Evolutionary conservation across 306 rosid species (phyloP), one percentile per base, ranked within the genome.

Genomic region (Quercus rubra): DNA sequence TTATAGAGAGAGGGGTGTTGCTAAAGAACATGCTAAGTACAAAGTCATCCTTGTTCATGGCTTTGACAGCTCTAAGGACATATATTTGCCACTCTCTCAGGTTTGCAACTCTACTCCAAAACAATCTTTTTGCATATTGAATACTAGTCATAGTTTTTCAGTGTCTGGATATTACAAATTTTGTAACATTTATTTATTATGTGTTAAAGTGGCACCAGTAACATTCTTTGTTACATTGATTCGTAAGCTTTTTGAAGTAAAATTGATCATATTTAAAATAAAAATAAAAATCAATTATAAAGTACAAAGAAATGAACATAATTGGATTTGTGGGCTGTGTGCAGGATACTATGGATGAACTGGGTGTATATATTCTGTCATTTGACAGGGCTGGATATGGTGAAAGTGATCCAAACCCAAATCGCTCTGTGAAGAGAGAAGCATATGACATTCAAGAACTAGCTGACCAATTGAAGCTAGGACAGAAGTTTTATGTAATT

Each of bases 61-160:
- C 68, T 90, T 92, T 81, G 89, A 89, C 62, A 87, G 91, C 82
- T 88, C 88, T 69, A 88, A 89, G 77, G 90, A 92, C 43, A 87
- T 90, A 84, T 84, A 80, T 31, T 80, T 90, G 80, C 80, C 84
- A 11, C 85, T 87, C 41, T 77, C 91, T 68, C 79, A 74, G 58
- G 88, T 83, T 75, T 30, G 23, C 21, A n/a, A 43, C 18, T 61
- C 20, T 6, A 5, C 70, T 67, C 33, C n/a, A 4, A 63, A 28
- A 6, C 38, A 28, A 12, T 23, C 31, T 25, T 23, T 59, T 59
- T 21, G 30, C 15, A n/a, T 21, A 21, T 21, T 41, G 46, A 41
- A 8, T 8, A 41, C 46, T 41, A 41, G 46, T 41, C 46, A 41
- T 41, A 41, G 46, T 41, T 41, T 41, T 0, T 41, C 46, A 41